phyloP scores from a whole-genome alignment of 768 basidiomycete species.

The Boletus rubropictus region DNA sequence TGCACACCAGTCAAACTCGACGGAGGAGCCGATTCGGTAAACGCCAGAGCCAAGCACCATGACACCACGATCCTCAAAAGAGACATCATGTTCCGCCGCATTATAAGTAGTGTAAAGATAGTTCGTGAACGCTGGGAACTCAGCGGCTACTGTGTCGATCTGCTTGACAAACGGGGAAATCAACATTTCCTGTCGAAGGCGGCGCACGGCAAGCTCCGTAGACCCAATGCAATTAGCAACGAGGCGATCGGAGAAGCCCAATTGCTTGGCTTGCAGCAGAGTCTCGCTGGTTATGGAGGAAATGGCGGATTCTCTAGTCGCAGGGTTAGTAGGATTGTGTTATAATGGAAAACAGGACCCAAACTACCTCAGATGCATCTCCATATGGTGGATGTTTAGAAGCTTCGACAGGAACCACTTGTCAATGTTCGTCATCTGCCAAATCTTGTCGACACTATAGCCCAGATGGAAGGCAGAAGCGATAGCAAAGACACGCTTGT shows the following conservation, averaged over 20 bases:
- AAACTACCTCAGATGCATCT: slow-evolving; percentile 65
- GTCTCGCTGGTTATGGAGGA: slow-evolving; percentile 55
- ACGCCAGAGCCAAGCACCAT: slow-evolving; percentile 98
- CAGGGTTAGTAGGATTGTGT: background rate
- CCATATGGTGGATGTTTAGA: slow-evolving; percentile 77
- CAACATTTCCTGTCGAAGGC: slow-evolving; percentile 75
- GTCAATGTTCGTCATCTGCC: slow-evolving; percentile 98
- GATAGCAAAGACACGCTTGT: slow-evolving; percentile 96
- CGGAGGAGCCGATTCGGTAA: slow-evolving; percentile 97
- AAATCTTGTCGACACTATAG: slow-evolving; percentile 92
- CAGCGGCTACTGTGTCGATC: slow-evolving; percentile 97
- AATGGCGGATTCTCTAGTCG: slow-evolving; percentile 53
- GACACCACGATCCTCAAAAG: slow-evolving; percentile 86
- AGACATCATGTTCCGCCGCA: slow-evolving; percentile 87
- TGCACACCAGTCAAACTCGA: slow-evolving; percentile 99
- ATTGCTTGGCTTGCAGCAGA: slow-evolving; percentile 82
- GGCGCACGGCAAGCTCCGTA: slow-evolving; percentile 89
- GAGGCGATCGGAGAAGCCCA: slow-evolving; percentile 94
- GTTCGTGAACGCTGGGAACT: slow-evolving; percentile 98
- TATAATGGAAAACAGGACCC: background rate
- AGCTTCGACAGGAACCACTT: slow-evolving; percentile 96
- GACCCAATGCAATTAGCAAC: slow-evolving; percentile 79
- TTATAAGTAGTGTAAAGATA: slow-evolving; percentile 99
- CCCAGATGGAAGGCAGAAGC: slow-evolving; percentile 89
- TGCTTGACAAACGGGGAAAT: slow-evolving; percentile 95